phyloP scores from a whole-genome alignment of 768 basidiomycete genomes.

The Tylopilus subfusipes region DNA sequence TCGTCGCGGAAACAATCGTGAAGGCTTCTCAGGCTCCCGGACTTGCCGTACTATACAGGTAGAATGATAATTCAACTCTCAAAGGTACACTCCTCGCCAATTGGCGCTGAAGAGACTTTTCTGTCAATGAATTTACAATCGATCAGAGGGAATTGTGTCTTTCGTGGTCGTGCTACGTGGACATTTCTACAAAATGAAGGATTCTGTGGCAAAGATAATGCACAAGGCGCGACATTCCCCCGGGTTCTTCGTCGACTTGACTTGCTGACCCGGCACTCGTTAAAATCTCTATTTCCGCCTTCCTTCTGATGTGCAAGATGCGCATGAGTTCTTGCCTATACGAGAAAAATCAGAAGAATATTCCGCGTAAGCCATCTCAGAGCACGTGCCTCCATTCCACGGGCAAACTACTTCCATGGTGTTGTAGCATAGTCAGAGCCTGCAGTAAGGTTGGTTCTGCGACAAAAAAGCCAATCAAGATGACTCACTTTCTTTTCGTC shows the following conservation, averaged over 20 bases:
- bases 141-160: background rate
- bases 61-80: no score
- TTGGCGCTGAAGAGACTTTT: no score
- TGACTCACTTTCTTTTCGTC: constrained; percentile 71
- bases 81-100: no score
- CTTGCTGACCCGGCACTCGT: constrained; percentile 5
- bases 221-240: constrained; percentile 18
- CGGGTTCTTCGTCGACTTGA: constrained; percentile 2
- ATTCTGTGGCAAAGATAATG: constrained; percentile 29
- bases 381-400: constrained; percentile 60
- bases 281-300: constrained; percentile 89
- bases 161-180: constrained; percentile 7
- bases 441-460: constrained; percentile 25
- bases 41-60: no score
- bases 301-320: constrained; percentile 78
- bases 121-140: background rate
- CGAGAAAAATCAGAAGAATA: constrained; percentile 2
- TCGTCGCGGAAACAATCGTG: no score
- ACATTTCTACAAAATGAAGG: constrained; percentile 26
- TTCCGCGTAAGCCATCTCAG: background rate
- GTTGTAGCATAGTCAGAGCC: constrained; percentile 63
- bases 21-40: no score
- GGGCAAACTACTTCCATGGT: constrained; percentile 43
- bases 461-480: background rate
- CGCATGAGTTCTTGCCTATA: constrained; percentile 73